These are phyloP conservation scores for Schizonepeta tenuifolia DNA, from an alignment of 257 asterid species.

Conservation along the genomic window DNA sequence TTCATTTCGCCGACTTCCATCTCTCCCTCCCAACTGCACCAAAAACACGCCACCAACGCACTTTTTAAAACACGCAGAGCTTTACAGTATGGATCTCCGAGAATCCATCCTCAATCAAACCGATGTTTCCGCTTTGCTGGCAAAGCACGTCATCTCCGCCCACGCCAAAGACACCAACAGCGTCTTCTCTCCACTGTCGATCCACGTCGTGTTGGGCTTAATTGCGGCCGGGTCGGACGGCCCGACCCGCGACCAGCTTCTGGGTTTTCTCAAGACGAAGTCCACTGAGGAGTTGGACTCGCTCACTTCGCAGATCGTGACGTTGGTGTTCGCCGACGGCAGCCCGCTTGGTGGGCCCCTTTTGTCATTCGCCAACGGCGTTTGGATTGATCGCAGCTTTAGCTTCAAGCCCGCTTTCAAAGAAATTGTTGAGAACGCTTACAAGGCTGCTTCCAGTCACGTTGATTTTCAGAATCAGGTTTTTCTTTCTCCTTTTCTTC, in stretches of 20 bases:
- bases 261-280: constrained; percentile 41
- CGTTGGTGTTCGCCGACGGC: constrained; percentile 50
- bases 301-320: constrained; percentile 53
- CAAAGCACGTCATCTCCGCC: constrained; percentile 47
- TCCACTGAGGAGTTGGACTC: constrained; percentile 39
- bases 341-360: constrained; percentile 50
- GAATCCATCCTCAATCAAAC: constrained; percentile 53
- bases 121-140: constrained; percentile 47
- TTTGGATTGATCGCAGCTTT: constrained; percentile 58
- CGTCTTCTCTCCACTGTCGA: constrained; percentile 62
- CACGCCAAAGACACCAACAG: constrained; percentile 43
- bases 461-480: constrained; percentile 63
- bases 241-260: constrained; percentile 47
- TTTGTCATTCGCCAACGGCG: constrained; percentile 57
- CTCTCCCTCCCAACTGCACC: no score
- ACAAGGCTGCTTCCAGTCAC: constrained; percentile 49
- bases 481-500: background rate
- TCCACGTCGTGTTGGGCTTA: constrained; percentile 51
- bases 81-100: constrained; percentile 46
- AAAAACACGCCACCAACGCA: no score
- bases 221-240: constrained; percentile 56
- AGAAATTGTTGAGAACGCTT: constrained; percentile 42
- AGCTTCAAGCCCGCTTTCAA: constrained; percentile 49
- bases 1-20: no score
- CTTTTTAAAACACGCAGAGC: constrained; percentile 1